Evolutionary conservation across 2,329 filamentous ascomycete genomes (phyloP).

Genomic region (Verticillium dahliae): DNA sequence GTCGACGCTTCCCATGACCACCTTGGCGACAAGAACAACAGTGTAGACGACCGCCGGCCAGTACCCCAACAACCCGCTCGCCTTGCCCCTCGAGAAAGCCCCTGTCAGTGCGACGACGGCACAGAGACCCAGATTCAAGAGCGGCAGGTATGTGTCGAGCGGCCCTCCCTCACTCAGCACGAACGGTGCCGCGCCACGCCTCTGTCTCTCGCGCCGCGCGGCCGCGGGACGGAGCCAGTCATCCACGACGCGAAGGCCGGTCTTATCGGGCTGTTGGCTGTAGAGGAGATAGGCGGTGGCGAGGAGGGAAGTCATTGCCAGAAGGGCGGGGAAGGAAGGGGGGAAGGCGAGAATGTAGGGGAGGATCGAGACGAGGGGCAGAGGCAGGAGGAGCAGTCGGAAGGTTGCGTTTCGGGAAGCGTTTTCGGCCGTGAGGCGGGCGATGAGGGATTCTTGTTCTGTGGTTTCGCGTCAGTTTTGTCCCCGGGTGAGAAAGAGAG

Average conservation of each 20-base stretch:
- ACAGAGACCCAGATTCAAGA: constrained; percentile 39
- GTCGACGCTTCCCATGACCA: constrained; percentile 63
- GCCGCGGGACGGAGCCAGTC: constrained; percentile 3
- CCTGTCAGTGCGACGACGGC: constrained; percentile 35
- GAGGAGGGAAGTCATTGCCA: constrained; percentile 49
- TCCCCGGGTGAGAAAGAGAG: not conserved
- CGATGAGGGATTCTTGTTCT: constrained; percentile 62
- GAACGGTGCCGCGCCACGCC: constrained; percentile 6
- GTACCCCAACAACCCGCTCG: constrained; percentile 36
- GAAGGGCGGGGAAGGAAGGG: constrained; percentile 28
- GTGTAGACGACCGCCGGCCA: constrained; percentile 53
- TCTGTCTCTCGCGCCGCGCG: constrained; percentile 5
- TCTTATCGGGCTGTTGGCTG: constrained; percentile 47
- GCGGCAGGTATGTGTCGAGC: constrained; percentile 44
- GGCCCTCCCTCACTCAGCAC: constrained; percentile 3
- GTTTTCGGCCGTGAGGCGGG: constrained; percentile 47
- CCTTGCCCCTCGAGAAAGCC: constrained; percentile 10
- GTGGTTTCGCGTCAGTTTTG: constrained; percentile 12
- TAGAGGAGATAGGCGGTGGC: constrained; percentile 45
- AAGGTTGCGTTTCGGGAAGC: constrained; percentile 51
- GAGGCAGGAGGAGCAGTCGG: constrained; percentile 47
- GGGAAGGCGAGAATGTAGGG: constrained; percentile 40
- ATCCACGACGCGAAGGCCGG: constrained; percentile 13
- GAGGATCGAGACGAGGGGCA: constrained; percentile 51
- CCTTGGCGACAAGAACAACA: constrained; percentile 55